A percentile compares a stretch with the other conserved stretches of the same genome.
These are phyloP conservation scores for Dentipellis fragilis DNA, from an alignment of 768 basidiomycete species.

Conservation along the genomic window DNA sequence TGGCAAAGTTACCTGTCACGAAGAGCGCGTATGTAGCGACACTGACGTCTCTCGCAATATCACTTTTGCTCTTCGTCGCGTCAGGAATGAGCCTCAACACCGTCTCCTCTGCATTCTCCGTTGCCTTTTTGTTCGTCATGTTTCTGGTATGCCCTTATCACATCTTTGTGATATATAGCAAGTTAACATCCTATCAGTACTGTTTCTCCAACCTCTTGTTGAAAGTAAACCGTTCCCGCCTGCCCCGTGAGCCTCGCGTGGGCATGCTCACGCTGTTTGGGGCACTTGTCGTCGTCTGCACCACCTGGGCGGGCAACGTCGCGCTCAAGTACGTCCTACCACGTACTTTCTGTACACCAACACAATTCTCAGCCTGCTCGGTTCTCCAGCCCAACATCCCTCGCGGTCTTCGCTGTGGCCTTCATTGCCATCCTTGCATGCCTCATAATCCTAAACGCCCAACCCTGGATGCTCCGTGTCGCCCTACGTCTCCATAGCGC, in stretches of 20 bases:
- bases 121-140: constrained; percentile 12
- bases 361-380: not conserved
- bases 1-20: constrained; percentile 8
- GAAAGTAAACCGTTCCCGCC: constrained; percentile 8
- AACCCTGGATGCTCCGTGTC: constrained; percentile 5
- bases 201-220: constrained; percentile 7
- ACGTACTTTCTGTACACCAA: not conserved
- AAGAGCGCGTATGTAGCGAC: constrained; percentile 9
- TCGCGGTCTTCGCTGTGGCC: constrained; percentile 9
- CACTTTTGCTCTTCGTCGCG: constrained; percentile 11
- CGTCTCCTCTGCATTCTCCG: constrained; percentile 12
- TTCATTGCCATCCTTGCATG: constrained; percentile 5
- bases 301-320: constrained; percentile 11
- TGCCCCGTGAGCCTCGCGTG: constrained; percentile 10
- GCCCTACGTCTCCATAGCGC: constrained; percentile 3
- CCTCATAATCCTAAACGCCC: constrained; percentile 5
- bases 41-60: constrained; percentile 4
- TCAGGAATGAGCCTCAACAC: constrained; percentile 12
- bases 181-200: too few relatives aligned
- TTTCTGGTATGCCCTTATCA: constrained; percentile 2
- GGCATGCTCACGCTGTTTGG: constrained; percentile 7
- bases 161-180: not conserved
- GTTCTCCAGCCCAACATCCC: constrained; percentile 6
- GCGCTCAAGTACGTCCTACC: constrained; percentile 5
- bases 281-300: constrained; percentile 7